Evolutionary conservation across 257 asterid genomes (phyloP), one percentile per base, ranked within the genome.

Genomic region (Salvia rosmarinus): DNA sequence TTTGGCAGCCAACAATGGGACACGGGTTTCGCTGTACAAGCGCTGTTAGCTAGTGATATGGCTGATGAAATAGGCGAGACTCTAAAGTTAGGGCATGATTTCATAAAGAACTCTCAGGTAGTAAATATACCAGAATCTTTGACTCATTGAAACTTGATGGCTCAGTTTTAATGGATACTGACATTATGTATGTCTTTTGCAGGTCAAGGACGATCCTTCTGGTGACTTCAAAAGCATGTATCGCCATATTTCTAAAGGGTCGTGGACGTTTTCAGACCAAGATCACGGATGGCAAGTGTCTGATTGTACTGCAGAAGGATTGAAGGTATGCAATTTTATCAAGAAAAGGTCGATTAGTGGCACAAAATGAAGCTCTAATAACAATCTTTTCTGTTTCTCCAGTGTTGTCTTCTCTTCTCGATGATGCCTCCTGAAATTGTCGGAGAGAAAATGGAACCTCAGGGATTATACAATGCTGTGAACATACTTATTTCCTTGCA

Each of bases 231-330:
- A 54, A 57, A 79, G 89, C 43, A 90, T 90, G 97, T 70, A 92
- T 66, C 85, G 97, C 17, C 98, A 90, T 70, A 88, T 86, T 59
- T 88, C 97, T 1, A 92, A 90, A 75, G 98, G 98, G 17, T 85
- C 97, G 0, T 92, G 98, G 98, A 90, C 98, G 0, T 92, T 92
- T 80, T 90, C 98, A 3, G 95, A 92, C 74, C 97, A 90, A 82
- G 98, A 92, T 82, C 98, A 92, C 13, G 98, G 97, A 6, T 92
- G 98, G 97, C 97, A 90, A 82, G 97, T 88, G 25, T 92, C 98
- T n/a, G 98, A 92, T 69, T 90, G 97, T 74, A 92, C 97, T 0
- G 97, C 98, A n/a, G 98, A 92, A 80, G 98, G 86, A 55, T 56
- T 92, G 73, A 92, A 88, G 97, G 98, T 90, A 74, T 32, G 7